Conservation (phyloP, 2,329 filamentous ascomycete genomes). For the Proliferodiscus dingleyae region DNA sequence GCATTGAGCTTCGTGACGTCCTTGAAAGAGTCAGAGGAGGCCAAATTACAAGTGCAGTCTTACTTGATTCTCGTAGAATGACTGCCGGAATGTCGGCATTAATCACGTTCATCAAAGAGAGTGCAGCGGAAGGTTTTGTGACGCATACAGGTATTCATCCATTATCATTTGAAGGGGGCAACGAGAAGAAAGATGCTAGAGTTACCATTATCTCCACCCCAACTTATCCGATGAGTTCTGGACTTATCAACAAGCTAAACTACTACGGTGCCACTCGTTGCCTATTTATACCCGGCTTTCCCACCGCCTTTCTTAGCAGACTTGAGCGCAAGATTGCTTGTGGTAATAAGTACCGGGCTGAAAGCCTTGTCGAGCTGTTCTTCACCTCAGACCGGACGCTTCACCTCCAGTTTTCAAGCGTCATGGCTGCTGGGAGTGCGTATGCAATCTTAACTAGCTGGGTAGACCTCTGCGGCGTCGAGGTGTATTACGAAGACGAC, state of each 20-base stretch:
- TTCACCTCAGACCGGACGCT: conserved; percentile 18
- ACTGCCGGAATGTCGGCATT: conserved; percentile 16
- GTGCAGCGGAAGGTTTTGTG: conserved; percentile 21
- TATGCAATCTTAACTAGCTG: conserved; percentile 14
- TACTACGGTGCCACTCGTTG: conserved; percentile 17
- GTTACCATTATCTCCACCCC: conserved; percentile 20
- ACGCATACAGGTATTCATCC: conserved; percentile 13
- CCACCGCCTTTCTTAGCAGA: conserved; percentile 1
- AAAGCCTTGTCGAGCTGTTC: conserved; percentile 18
- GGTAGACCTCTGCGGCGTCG: conserved; percentile 9
- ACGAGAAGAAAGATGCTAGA: conserved; percentile 4
- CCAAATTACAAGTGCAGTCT: conserved; percentile 13
- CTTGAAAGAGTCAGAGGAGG: conserved; percentile 23
- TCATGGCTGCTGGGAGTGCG: conserved; percentile 15
- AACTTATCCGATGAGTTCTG: conserved; percentile 16
- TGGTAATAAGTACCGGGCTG: conserved; percentile 5
- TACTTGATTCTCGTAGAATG: conserved; percentile 11
- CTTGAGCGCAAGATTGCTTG: conserved; percentile 10
- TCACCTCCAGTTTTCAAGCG: conserved; percentile 22
- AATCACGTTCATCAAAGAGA: conserved; percentile 22
- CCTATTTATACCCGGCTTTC: conserved; percentile 16
- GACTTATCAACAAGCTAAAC: background rate
- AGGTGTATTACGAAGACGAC: conserved; percentile 19
- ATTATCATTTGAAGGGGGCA: conserved; percentile 9
- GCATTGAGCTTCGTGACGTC: conserved; percentile 21